A percentile compares a stretch with the other conserved stretches of the same genome.
Evolutionary conservation across 257 asterid genomes (phyloP).

Genomic region (Parsonsia alboflavescens): DNA sequence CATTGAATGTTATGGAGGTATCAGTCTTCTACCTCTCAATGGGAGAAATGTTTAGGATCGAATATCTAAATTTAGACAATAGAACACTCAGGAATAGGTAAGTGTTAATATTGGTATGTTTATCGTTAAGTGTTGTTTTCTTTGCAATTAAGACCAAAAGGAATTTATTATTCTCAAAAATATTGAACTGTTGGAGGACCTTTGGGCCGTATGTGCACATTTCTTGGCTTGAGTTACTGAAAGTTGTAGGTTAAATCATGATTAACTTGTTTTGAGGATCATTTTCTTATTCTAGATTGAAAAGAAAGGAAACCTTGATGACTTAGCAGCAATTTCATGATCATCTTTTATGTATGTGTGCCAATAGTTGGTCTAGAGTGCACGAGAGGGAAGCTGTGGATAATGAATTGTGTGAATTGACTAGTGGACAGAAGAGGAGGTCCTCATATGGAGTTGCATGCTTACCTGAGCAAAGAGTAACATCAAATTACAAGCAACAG

Average conservation of each 20-base stretch:
- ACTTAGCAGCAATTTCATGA: not conserved
- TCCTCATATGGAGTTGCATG: not conserved
- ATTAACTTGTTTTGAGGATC: not conserved
- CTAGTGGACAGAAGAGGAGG: not conserved
- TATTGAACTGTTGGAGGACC: slow-evolving; percentile 2
- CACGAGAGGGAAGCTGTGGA: not conserved
- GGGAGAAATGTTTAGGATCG: not conserved
- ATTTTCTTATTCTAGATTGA: not conserved
- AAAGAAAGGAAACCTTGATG: not conserved
- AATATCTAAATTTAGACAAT: not conserved
- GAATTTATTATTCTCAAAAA: not conserved
- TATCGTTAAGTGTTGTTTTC: not conserved
- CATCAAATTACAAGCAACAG: not conserved
- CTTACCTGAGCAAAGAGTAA: not conserved
- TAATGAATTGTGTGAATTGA: not conserved
- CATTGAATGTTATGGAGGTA: no score
- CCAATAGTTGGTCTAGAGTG: not conserved
- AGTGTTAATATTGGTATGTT: no score
- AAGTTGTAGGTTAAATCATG: not conserved
- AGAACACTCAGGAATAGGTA: not conserved
- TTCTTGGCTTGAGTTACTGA: not conserved
- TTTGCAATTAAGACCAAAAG: not conserved
- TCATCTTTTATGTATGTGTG: not conserved
- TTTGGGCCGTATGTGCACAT: not conserved
- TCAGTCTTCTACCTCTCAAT: not conserved